Evolutionary conservation across 2,329 filamentous ascomycete genomes (phyloP).

Genomic region (Penicillium sp.): DNA sequence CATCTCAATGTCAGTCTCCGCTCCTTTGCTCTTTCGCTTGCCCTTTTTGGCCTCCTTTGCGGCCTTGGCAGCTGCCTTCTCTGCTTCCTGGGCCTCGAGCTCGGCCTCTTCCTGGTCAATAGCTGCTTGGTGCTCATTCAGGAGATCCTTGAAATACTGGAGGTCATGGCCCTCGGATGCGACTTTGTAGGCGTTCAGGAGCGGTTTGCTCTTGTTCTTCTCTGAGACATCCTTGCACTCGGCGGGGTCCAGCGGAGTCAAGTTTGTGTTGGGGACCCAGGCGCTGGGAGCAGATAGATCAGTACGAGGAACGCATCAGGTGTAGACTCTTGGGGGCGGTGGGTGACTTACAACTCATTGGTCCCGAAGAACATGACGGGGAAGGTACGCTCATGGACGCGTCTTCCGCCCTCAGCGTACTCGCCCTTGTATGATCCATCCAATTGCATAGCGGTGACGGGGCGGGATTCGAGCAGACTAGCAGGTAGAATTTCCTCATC

Average conservation of each 20-base stretch:
- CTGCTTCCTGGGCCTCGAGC: slow-evolving; percentile 58
- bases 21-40: slow-evolving; percentile 50
- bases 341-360: slow-evolving; percentile 84
- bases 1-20: slow-evolving; percentile 53
- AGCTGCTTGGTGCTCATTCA: slow-evolving; percentile 58
- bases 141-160: slow-evolving; percentile 75
- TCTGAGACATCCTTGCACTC: slow-evolving; percentile 65
- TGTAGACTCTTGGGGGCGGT: neutral
- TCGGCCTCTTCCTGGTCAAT: slow-evolving; percentile 46
- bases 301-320: slow-evolving; percentile 6
- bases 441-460: slow-evolving; percentile 73
- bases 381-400: slow-evolving; percentile 77
- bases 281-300: slow-evolving; percentile 54
- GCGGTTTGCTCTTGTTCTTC: slow-evolving; percentile 71
- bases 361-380: slow-evolving; percentile 93
- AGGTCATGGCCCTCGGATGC: slow-evolving; percentile 75
- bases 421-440: slow-evolving; percentile 87
- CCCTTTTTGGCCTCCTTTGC: slow-evolving; percentile 49
- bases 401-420: slow-evolving; percentile 82
- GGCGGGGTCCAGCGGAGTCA: slow-evolving; percentile 71
- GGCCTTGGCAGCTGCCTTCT: slow-evolving; percentile 53
- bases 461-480: slow-evolving; percentile 70
- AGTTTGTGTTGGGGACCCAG: slow-evolving; percentile 82
- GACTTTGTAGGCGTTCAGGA: slow-evolving; percentile 74
- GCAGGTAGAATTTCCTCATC: slow-evolving; percentile 91